Conservation (phyloP, 2,329 filamentous ascomycete genomes). For the Paradendryphiella salina region DNA sequence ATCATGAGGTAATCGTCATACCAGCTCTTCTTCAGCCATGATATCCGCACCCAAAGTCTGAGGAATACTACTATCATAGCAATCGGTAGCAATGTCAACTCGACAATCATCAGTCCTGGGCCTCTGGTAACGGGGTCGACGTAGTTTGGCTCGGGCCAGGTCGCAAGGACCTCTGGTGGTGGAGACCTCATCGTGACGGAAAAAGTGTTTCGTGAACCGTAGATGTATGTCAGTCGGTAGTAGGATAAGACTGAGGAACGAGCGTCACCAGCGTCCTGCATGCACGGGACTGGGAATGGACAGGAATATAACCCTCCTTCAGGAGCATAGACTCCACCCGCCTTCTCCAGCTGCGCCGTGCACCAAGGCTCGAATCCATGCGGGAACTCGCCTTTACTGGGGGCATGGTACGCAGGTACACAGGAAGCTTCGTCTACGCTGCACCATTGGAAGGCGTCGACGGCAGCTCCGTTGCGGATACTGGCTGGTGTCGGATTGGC, state of each 20-base stretch:
- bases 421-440: constrained; percentile 17
- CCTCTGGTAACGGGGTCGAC: constrained; percentile 49
- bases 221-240: constrained; percentile 24
- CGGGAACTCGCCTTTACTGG: constrained; percentile 33
- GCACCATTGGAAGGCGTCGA: constrained; percentile 33
- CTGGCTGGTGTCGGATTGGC: constrained; percentile 34
- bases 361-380: constrained; percentile 18
- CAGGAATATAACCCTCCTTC: constrained; percentile 32
- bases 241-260: constrained; percentile 24
- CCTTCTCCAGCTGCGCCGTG: constrained; percentile 31
- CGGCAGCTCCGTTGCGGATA: constrained; percentile 33
- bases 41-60: constrained; percentile 43
- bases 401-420: constrained; percentile 25
- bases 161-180: constrained; percentile 40
- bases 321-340: constrained; percentile 21
- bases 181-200: constrained; percentile 38
- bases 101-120: constrained; percentile 48
- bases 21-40: constrained; percentile 45
- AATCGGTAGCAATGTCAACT: constrained; percentile 43
- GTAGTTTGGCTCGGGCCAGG: constrained; percentile 52
- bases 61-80: constrained; percentile 44
- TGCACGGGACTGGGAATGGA: constrained; percentile 33
- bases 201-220: constrained; percentile 20
- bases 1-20: constrained; percentile 48
- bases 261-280: constrained; percentile 33